Evolutionary conservation across 495 filamentous ascomycete genomes (phyloP).

Genomic region (Antarctomyces pellizariae): DNA sequence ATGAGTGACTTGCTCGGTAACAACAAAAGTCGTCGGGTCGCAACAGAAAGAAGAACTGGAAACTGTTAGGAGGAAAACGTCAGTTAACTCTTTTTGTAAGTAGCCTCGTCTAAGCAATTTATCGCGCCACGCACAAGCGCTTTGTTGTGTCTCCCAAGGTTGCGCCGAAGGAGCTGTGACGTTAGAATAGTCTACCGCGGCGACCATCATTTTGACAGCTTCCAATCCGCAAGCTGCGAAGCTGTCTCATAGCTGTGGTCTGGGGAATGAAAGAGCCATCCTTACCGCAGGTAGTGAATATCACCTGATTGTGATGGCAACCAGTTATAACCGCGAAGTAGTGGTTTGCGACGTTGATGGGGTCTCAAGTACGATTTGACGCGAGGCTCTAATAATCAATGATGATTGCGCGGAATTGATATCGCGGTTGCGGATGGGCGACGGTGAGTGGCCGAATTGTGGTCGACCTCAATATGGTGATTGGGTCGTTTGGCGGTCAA

Average conservation of each 20-base stretch:
- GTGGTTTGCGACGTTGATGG: conserved; percentile 2
- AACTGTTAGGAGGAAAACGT: too few relatives aligned
- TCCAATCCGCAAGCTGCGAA: conserved; percentile 2
- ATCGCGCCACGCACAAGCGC: background rate
- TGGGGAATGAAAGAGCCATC: conserved; percentile 6
- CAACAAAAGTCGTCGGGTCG: too few relatives aligned
- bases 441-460: too few relatives aligned
- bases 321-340: conserved; percentile 8
- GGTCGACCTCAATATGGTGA: too few relatives aligned
- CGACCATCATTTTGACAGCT: conserved; percentile 1
- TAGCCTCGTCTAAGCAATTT: background rate
- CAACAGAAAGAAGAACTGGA: too few relatives aligned
- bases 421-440: too few relatives aligned
- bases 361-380: background rate
- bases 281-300: conserved; percentile 9
- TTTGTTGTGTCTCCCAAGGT: background rate
- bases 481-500: too few relatives aligned
- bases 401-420: too few relatives aligned
- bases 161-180: background rate
- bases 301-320: conserved; percentile 9
- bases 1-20: conserved; percentile 1
- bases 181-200: background rate
- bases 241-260: background rate
- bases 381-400: too few relatives aligned
- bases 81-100: conserved; percentile 1